Percentiles rank a stretch among this genome's conserved stretches.
phyloP scores from a whole-genome alignment of 1,284 basidiomycete genomes.

The Phellopilus nigrolimitatus region DNA sequence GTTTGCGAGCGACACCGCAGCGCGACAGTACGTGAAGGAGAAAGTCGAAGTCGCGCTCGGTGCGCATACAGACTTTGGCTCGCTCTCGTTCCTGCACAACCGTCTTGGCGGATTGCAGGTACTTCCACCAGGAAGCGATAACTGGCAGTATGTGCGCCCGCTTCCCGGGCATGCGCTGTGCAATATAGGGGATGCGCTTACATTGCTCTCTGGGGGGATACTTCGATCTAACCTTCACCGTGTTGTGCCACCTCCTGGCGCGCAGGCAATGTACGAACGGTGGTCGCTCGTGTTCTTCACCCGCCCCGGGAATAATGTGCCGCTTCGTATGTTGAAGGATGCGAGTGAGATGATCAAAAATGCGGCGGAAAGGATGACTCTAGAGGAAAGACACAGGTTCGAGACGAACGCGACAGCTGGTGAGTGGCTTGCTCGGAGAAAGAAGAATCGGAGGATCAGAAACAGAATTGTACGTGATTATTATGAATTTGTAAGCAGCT shows the following conservation, averaged over 20 bases:
- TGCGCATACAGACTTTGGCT: constrained; percentile 46
- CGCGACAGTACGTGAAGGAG: constrained; percentile 16
- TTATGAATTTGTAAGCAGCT: neutral
- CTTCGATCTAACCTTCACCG: constrained; percentile 54
- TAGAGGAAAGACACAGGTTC: constrained; percentile 25
- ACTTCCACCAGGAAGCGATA: constrained; percentile 50
- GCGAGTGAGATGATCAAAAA: constrained; percentile 33
- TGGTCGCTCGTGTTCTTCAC: constrained; percentile 63
- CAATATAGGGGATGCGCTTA: constrained; percentile 56
- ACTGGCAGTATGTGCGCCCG: constrained; percentile 59
- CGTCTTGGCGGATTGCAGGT: constrained; percentile 70
- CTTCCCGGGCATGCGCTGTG: constrained; percentile 55
- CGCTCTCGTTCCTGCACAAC: constrained; percentile 63
- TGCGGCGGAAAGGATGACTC: neutral
- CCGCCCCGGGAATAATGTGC: constrained; percentile 48
- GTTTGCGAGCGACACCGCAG: neutral
- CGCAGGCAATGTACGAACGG: constrained; percentile 43
- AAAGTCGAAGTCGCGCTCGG: constrained; percentile 39
- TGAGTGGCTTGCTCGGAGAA: constrained; percentile 46
- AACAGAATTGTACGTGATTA: constrained; percentile 35
- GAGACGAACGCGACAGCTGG: constrained; percentile 38
- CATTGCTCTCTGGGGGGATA: constrained; percentile 54
- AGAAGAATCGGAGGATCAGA: constrained; percentile 41
- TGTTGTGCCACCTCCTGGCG: constrained; percentile 32
- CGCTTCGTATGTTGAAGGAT: constrained; percentile 43